These are phyloP conservation scores for Euphrasia confusa DNA, from an alignment of 257 asterid genomes.

Conservation along the genomic window DNA sequence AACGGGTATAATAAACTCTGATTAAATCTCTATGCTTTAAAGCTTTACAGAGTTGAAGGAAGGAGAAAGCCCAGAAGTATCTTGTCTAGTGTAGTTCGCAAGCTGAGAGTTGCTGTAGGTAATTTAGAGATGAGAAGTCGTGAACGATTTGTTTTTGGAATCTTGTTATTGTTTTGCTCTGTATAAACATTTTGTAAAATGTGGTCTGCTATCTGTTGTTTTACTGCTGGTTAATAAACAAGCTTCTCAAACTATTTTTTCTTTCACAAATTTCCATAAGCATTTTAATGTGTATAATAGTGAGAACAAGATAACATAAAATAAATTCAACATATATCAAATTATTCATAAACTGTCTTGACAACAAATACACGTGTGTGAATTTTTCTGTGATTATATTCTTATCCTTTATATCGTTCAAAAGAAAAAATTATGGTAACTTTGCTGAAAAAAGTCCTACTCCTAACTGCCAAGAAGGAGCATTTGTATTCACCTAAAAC, in stretches of 20 bases:
- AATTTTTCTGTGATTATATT: slow-evolving; percentile 19
- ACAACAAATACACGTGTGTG: slow-evolving; percentile 23
- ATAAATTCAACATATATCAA: slow-evolving; percentile 16
- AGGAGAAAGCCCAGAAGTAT: slow-evolving; percentile 29
- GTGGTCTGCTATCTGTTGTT: slow-evolving; percentile 16
- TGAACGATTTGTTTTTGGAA: not conserved
- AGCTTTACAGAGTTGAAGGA: slow-evolving; percentile 76
- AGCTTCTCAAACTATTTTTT: not conserved
- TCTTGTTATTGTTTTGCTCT: slow-evolving; percentile 5
- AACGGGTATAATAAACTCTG: slow-evolving; percentile 77
- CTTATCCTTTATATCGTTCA: slow-evolving; percentile 27
- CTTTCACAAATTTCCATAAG: too few species aligned
- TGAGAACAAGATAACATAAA: not conserved
- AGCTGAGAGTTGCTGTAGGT: slow-evolving; percentile 6
- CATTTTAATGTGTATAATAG: too few species aligned
- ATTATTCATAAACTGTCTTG: not conserved
- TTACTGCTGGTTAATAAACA: slow-evolving; percentile 24
- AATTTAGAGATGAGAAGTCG: slow-evolving; percentile 11
- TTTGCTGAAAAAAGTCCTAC: slow-evolving; percentile 20
- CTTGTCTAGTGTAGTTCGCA: slow-evolving; percentile 11
- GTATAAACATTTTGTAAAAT: slow-evolving; percentile 1
- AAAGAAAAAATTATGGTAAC: slow-evolving; percentile 18
- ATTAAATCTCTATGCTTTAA: slow-evolving; percentile 78
- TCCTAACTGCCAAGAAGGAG: slow-evolving; percentile 20
- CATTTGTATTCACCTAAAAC: slow-evolving; percentile 28